Evolutionary conservation across 2,329 filamentous ascomycete species (phyloP).

Genomic region (Neonectria hederae): DNA sequence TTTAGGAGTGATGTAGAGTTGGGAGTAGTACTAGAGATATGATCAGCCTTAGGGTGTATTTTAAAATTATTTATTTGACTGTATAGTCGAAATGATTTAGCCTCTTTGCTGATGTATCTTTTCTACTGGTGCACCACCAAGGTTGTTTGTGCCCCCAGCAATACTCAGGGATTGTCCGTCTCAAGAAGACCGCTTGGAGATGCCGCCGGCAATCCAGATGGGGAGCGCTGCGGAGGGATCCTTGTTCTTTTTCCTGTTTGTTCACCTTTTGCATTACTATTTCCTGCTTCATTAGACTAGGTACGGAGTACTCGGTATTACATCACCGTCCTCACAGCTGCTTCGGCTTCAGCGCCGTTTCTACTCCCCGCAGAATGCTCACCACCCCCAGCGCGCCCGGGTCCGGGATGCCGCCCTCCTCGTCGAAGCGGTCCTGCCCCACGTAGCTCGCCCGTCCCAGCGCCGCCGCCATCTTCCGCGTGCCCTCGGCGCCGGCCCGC

Average conservation of each 20-base stretch:
- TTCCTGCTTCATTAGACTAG: slow-evolving; percentile 1
- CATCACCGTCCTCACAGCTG: too few species aligned
- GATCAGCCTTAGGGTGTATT: too few species aligned
- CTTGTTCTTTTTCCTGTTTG: background rate
- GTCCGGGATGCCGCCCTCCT: slow-evolving; percentile 61
- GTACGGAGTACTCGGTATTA: background rate
- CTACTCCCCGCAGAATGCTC: slow-evolving; percentile 36
- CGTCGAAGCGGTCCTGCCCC: slow-evolving; percentile 71
- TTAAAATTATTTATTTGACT: too few species aligned
- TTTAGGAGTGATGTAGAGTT: too few species aligned
- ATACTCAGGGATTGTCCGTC: background rate
- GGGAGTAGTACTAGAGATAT: too few species aligned
- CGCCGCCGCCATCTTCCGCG: slow-evolving; percentile 78
- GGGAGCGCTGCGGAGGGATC: slow-evolving; percentile 4
- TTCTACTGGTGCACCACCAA: too few species aligned
- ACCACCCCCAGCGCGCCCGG: slow-evolving; percentile 64
- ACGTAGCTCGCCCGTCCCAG: slow-evolving; percentile 80
- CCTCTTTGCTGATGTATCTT: too few species aligned
- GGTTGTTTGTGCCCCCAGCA: too few species aligned
- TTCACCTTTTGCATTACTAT: background rate
- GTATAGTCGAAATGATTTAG: too few species aligned
- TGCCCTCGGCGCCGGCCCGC: slow-evolving; percentile 64
- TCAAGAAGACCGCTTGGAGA: slow-evolving; percentile 19
- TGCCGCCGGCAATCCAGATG: slow-evolving; percentile 24
- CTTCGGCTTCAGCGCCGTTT: slow-evolving; percentile 10